Evolutionary conservation across 1,139 yeast genomes (phyloP).

Genomic region (Kurtzmaniella quercitrusa): DNA sequence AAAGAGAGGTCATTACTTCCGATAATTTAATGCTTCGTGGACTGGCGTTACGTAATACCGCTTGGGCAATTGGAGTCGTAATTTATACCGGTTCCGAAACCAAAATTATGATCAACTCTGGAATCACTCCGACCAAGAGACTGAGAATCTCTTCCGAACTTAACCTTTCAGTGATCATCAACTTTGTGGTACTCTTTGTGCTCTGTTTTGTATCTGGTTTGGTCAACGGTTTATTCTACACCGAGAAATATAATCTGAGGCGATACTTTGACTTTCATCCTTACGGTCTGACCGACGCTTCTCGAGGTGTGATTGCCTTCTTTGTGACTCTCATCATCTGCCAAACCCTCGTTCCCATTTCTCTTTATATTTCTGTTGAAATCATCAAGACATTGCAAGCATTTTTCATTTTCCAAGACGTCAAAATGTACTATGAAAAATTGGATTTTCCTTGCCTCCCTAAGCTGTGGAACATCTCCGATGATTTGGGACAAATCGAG

Average conservation of each 20-base stretch:
- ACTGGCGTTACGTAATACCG: conserved; percentile 84
- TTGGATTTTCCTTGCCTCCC: conserved; percentile 60
- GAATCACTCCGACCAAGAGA: conserved; percentile 85
- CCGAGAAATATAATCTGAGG: conserved; percentile 50
- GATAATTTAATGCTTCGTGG: conserved; percentile 86
- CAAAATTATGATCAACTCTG: conserved; percentile 90
- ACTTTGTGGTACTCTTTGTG: conserved; percentile 69
- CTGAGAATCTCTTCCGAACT: conserved; percentile 81
- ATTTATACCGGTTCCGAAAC: conserved; percentile 88
- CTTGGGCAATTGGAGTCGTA: conserved; percentile 89
- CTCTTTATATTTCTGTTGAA: conserved; percentile 56
- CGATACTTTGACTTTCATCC: conserved; percentile 60
- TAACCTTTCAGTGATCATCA: conserved; percentile 74
- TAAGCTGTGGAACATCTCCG: conserved; percentile 59
- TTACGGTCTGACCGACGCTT: conserved; percentile 53
- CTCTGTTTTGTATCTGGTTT: conserved; percentile 81
- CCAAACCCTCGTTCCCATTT: conserved; percentile 57
- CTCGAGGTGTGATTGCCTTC: conserved; percentile 73
- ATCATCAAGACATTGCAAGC: conserved; percentile 58
- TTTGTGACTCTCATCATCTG: conserved; percentile 52
- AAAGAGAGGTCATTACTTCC: conserved; percentile 71
- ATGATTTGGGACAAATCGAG: conserved; percentile 63
- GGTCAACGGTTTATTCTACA: conserved; percentile 74
- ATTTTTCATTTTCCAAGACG: conserved; percentile 50
- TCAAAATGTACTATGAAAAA: conserved; percentile 46